Evolutionary conservation across 108 stramenopile genomes (phyloP), one percentile per base, ranked within the genome.

Genomic region (Skeletonema potamos): DNA sequence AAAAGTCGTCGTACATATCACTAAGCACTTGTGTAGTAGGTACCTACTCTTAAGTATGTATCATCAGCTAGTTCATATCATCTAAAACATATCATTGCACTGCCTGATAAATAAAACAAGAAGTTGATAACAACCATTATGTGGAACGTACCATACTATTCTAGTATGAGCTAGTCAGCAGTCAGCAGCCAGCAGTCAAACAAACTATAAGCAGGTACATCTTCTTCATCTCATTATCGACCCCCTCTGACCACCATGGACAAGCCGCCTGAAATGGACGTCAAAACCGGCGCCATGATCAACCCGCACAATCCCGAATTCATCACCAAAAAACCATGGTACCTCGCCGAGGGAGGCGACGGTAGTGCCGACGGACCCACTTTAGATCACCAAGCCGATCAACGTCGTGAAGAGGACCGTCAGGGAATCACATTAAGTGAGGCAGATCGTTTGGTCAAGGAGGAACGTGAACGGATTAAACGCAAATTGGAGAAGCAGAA

Each of bases 291-390:
- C 34, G 74, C 82, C 43, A 99, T 99, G 90, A 97, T 99, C 81
- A 99, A 99, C 73, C 99, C 99, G 18, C 99, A 99, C 92, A 98
- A 99, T 68, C 99, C 99, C 55, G 98, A 98, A 73, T 99, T 98
- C 84, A 97, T 99, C 69, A 96, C 98, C 17, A 96, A 97, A 69
- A 84, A 91, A 66, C 99, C 99, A 34, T 99, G 98, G 98, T 99
- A 99, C 74, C 84, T 99, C 55, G 95, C 96, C 58, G 85, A 82
- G 9, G 82, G 78, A 6, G 89, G 78, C 64, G 67, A 26, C 28
- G 65, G 66, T n/a, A n/a, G n/a, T 4, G 84, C 74, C 15, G 70
- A 51, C 15, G 97, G 96, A 13, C 96, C 96, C 0, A 91, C 95
- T 1, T 78, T 98, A 54, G 96, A 97, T 26, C 97, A 99, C 73